Evolutionary conservation across 768 basidiomycete species (phyloP).

Genomic region (Lyophyllum shimeji): DNA sequence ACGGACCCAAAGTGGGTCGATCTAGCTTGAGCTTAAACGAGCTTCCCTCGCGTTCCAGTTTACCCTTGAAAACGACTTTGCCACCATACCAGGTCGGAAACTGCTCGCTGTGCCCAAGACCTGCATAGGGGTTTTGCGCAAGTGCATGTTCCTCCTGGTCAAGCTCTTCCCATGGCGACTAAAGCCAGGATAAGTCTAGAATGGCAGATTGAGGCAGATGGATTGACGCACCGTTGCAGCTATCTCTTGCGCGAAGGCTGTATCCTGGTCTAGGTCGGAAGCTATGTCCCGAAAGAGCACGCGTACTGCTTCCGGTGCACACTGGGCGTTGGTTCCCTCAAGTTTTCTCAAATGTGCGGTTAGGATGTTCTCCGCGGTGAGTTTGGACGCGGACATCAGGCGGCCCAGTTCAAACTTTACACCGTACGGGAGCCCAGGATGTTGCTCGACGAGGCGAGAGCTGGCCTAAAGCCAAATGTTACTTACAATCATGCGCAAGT

Average conservation of each 20-base stretch:
- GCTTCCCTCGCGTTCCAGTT: constrained; percentile 21
- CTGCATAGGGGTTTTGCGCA: constrained; percentile 27
- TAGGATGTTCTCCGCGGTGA: constrained; percentile 28
- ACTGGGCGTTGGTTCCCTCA: constrained; percentile 29
- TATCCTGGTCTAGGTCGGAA: constrained; percentile 6
- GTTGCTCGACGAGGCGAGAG: constrained; percentile 9
- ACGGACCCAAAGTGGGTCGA: constrained; percentile 49
- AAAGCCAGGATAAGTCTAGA: background rate
- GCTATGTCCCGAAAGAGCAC: constrained; percentile 10
- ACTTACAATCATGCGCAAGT: background rate
- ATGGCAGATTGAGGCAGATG: background rate
- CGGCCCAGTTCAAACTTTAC: constrained; percentile 55
- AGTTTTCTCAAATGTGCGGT: constrained; percentile 24
- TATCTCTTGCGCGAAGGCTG: constrained; percentile 37
- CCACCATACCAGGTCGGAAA: constrained; percentile 59
- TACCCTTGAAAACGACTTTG: constrained; percentile 52
- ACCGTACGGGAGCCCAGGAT: constrained; percentile 31
- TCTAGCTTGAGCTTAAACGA: constrained; percentile 46
- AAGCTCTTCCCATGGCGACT: constrained; percentile 67
- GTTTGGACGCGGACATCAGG: constrained; percentile 25
- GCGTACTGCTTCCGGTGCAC: constrained; percentile 25
- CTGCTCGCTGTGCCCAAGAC: constrained; percentile 41
- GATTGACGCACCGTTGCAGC: constrained; percentile 27
- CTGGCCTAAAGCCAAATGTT: constrained; percentile 15
- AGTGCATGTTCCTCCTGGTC: constrained; percentile 53